Conservation (phyloP, 202 grass and related monocot species). For the Setaria viridis region DNA sequence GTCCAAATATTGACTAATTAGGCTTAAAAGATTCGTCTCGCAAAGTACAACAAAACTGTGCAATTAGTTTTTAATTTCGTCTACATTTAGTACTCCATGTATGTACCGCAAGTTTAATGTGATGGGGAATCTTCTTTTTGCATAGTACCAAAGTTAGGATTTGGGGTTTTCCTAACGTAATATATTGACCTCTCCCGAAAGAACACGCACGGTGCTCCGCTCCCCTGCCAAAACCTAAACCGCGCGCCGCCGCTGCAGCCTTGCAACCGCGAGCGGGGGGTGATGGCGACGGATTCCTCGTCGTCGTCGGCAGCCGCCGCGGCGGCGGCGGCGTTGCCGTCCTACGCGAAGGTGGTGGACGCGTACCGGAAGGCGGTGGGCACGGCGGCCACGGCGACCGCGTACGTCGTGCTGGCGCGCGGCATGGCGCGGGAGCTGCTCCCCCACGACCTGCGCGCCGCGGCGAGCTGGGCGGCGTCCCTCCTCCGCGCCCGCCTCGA, state of each 20-base stretch:
- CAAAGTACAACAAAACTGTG: too few relatives aligned
- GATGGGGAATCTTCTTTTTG: too few relatives aligned
- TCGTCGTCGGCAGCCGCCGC: neutral
- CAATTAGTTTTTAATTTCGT: too few relatives aligned
- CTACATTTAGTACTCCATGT: too few relatives aligned
- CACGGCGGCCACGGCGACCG: constrained; percentile 44
- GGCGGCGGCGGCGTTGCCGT: neutral
- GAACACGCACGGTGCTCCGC: neutral
- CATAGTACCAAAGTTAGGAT: too few relatives aligned
- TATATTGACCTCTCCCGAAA: neutral
- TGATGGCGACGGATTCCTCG: constrained; percentile 10
- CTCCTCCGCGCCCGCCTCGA: constrained; percentile 36
- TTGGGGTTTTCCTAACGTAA: neutral
- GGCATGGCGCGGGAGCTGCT: constrained; percentile 41
- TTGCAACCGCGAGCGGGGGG: neutral
- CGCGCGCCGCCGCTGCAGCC: neutral
- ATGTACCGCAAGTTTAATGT: too few relatives aligned
- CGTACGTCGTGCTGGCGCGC: constrained; percentile 51
- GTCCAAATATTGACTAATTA: too few relatives aligned
- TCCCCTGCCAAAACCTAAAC: neutral
- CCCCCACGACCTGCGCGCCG: constrained; percentile 44
- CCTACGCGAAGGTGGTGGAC: constrained; percentile 28
- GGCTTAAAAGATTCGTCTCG: too few relatives aligned
- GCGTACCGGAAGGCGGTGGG: constrained; percentile 49
- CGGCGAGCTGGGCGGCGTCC: constrained; percentile 23